These are phyloP conservation scores for Microstroma glucosiphilum DNA, from an alignment of 1,284 basidiomycete genomes.

Conservation along the genomic window DNA sequence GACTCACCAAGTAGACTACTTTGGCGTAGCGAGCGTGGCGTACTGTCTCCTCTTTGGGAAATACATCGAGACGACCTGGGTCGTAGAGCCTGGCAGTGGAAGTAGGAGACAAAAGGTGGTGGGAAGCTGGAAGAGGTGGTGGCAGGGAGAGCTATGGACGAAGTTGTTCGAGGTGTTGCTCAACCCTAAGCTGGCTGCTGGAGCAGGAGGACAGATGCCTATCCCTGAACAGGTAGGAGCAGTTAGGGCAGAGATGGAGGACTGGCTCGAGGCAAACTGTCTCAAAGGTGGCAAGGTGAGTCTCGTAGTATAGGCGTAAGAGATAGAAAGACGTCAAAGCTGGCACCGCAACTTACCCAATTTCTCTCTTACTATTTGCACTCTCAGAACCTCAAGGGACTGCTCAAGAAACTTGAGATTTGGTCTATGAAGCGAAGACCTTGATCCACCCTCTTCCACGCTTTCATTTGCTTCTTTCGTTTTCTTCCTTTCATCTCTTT, in stretches of 20 bases:
- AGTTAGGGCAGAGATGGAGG: constrained; percentile 74
- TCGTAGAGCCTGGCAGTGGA: too few species aligned
- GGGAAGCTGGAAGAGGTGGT: constrained; percentile 82
- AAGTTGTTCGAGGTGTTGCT: constrained; percentile 77
- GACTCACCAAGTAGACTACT: constrained; percentile 94
- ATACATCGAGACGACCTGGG: constrained; percentile 58
- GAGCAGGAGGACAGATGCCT: constrained; percentile 56
- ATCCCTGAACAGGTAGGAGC: constrained; percentile 59
- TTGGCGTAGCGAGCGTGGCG: constrained; percentile 81
- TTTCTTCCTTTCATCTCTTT: too few species aligned
- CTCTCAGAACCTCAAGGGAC: constrained; percentile 36
- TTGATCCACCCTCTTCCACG: too few species aligned
- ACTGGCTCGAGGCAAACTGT: constrained; percentile 64
- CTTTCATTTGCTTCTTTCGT: too few species aligned
- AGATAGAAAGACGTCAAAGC: too few species aligned
- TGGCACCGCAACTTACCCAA: too few species aligned
- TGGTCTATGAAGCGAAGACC: constrained; percentile 35
- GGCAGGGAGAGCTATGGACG: constrained; percentile 84
- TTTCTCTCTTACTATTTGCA: too few species aligned
- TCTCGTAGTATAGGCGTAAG: too few species aligned
- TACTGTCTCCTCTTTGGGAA: constrained; percentile 95
- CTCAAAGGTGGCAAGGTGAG: constrained; percentile 64
- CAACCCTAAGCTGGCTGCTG: constrained; percentile 58
- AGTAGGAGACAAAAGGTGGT: constrained; percentile 38
- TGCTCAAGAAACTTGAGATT: constrained; percentile 45